Conservation (phyloP, 257 asterid genomes). For the Fraxinus anomala region DNA sequence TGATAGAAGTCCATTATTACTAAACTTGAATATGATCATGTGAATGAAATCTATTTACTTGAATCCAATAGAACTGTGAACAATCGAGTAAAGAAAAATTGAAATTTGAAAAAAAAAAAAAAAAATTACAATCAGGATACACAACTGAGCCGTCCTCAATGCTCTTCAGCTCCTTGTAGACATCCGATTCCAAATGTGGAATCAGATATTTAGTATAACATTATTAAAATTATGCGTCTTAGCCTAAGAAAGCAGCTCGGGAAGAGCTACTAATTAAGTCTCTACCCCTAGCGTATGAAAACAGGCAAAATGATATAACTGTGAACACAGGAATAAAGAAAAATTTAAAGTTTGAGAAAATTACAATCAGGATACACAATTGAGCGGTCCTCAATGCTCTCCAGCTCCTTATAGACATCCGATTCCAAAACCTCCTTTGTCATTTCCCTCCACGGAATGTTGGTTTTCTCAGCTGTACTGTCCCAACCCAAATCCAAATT, state of each 20-base stretch:
- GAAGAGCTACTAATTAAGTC: too few species aligned
- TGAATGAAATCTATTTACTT: background rate
- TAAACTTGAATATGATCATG: background rate
- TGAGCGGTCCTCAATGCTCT: constrained; percentile 59
- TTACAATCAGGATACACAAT: constrained; percentile 88
- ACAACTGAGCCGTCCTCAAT: constrained; percentile 61
- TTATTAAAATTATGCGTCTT: background rate
- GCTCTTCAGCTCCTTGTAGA: constrained; percentile 67
- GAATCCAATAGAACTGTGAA: background rate
- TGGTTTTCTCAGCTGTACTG: constrained; percentile 96
- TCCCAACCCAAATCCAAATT: constrained; percentile 38
- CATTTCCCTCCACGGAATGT: constrained; percentile 94
- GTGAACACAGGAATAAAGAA: constrained; percentile 14
- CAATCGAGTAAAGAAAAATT: background rate
- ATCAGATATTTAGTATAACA: background rate
- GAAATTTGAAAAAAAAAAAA: background rate
- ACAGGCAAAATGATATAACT: background rate
- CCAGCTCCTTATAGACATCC: constrained; percentile 76
- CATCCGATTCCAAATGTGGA: constrained; percentile 65
- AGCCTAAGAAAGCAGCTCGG: too few species aligned
- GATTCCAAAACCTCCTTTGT: constrained; percentile 78
- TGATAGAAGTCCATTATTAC: background rate
- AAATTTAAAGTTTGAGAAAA: constrained; percentile 22
- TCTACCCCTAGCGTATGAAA: background rate
- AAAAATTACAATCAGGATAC: constrained; percentile 83